Conservation (phyloP, 2,329 filamentous ascomycete genomes). For the Aspergillus persii region DNA sequence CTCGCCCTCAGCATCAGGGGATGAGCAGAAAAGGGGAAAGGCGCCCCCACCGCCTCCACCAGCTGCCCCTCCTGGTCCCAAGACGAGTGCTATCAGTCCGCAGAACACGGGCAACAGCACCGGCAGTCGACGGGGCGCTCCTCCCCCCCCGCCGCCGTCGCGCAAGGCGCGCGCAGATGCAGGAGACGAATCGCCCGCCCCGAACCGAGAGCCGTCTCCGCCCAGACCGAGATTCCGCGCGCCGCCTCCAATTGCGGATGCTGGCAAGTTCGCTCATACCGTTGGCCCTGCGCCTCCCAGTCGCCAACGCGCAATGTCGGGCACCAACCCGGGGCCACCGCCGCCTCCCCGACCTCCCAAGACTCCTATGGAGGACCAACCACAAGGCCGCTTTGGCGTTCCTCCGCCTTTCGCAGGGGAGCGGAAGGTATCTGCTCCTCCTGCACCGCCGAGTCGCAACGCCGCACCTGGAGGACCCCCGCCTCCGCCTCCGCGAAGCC, state of each 20-base stretch:
- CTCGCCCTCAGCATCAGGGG: slow-evolving; percentile 30
- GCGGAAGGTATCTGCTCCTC: slow-evolving; percentile 60
- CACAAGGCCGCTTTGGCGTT: slow-evolving; percentile 64
- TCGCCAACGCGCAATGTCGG: slow-evolving; percentile 51
- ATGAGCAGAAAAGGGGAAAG: slow-evolving; percentile 48
- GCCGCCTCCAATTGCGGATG: slow-evolving; percentile 84
- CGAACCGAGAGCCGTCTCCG: slow-evolving; percentile 70
- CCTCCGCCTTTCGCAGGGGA: slow-evolving; percentile 76
- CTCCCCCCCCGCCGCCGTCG: slow-evolving; percentile 58
- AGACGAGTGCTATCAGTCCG: slow-evolving; percentile 53
- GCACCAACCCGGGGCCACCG: slow-evolving; percentile 57
- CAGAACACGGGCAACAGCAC: slow-evolving; percentile 59
- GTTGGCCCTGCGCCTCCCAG: slow-evolving; percentile 48
- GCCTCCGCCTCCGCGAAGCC: slow-evolving; percentile 60
- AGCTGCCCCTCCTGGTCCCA: slow-evolving; percentile 45
- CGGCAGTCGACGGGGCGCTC: slow-evolving; percentile 55
- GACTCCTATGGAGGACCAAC: slow-evolving; percentile 65
- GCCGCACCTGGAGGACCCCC: slow-evolving; percentile 60
- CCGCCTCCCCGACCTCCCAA: slow-evolving; percentile 69
- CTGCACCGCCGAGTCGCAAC: slow-evolving; percentile 71
- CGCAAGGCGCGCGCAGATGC: slow-evolving; percentile 44
- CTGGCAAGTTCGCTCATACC: slow-evolving; percentile 74
- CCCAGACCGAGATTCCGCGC: slow-evolving; percentile 73
- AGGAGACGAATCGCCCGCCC: slow-evolving; percentile 57
- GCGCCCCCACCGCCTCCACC: slow-evolving; percentile 64